A percentile compares a stretch with the other conserved stretches of the same genome.
phyloP scores from a whole-genome alignment of 768 basidiomycete genomes.

The Cystofilobasidium capitatum region DNA sequence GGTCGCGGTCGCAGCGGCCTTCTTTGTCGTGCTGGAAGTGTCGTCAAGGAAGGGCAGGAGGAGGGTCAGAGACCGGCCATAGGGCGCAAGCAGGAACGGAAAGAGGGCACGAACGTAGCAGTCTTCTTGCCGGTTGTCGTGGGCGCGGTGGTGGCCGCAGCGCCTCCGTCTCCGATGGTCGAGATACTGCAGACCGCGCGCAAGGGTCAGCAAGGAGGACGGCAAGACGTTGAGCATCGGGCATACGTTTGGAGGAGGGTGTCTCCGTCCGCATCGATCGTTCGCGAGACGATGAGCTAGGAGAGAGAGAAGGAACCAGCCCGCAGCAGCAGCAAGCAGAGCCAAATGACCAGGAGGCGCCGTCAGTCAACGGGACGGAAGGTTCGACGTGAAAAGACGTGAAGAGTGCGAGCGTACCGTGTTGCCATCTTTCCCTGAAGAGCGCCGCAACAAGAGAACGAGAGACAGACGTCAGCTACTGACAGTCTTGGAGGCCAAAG shows the following conservation, averaged over 20 bases:
- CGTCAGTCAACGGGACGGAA: not conserved
- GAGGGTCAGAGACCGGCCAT: not conserved
- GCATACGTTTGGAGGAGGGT: constrained; percentile 1
- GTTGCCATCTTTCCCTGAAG: constrained; percentile 10
- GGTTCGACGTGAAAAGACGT: not conserved
- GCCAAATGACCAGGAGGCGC: not conserved
- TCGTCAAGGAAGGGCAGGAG: not conserved
- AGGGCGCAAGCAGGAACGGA: not conserved
- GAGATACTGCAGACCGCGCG: not conserved
- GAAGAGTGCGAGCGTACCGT: not conserved
- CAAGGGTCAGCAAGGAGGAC: not conserved
- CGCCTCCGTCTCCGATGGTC: not conserved
- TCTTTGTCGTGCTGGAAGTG: not conserved
- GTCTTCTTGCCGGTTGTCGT: not conserved
- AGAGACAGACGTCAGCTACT: not conserved
- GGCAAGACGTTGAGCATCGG: not conserved
- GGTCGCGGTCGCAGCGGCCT: not conserved
- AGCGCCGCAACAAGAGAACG: not conserved
- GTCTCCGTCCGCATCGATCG: constrained; percentile 7
- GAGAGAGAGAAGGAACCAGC: not conserved
- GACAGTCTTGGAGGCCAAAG: not conserved
- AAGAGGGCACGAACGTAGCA: not conserved
- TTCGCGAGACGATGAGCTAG: constrained; percentile 17
- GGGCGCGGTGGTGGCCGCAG: not conserved
- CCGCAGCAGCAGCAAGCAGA: constrained; percentile 1